These are phyloP conservation scores for Lactarius tabidus DNA, from an alignment of 768 basidiomycete species.

Conservation along the genomic window DNA sequence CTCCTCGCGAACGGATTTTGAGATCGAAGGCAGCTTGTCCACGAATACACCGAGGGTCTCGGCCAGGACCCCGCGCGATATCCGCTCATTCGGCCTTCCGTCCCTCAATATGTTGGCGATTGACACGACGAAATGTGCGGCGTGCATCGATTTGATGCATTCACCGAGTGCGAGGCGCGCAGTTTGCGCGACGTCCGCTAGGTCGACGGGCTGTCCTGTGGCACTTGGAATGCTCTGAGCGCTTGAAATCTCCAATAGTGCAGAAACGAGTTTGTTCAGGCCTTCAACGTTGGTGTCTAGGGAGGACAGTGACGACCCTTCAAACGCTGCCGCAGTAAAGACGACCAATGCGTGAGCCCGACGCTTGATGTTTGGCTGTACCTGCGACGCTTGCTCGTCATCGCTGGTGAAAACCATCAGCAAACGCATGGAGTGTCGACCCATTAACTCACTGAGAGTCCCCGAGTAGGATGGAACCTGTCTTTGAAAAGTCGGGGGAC, in stretches of 20 bases:
- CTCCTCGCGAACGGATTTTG: conserved; percentile 50
- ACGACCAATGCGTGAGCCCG: conserved; percentile 65
- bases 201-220: conserved; percentile 29
- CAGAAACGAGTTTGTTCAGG: conserved; percentile 43
- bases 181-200: conserved; percentile 14
- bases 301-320: conserved; percentile 31
- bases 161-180: conserved; percentile 23
- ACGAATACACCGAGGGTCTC: conserved; percentile 69
- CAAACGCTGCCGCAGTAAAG: conserved; percentile 55
- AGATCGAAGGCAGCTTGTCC: conserved; percentile 59
- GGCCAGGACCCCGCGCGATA: conserved; percentile 25
- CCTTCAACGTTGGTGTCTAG: conserved; percentile 24
- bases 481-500: conserved; percentile 34
- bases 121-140: conserved; percentile 60
- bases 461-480: conserved; percentile 50
- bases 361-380: conserved; percentile 45
- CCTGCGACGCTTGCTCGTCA: conserved; percentile 50
- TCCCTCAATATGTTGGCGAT: conserved; percentile 47
- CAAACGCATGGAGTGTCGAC: background rate
- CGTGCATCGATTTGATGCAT: conserved; percentile 59
- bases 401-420: conserved; percentile 40
- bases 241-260: conserved; percentile 47
- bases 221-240: conserved; percentile 31
- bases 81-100: conserved; percentile 13
- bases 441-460: conserved; percentile 45